Evolutionary conservation across 805 yeast genomes (phyloP).

Genomic region (Teunomyces panamensis): DNA sequence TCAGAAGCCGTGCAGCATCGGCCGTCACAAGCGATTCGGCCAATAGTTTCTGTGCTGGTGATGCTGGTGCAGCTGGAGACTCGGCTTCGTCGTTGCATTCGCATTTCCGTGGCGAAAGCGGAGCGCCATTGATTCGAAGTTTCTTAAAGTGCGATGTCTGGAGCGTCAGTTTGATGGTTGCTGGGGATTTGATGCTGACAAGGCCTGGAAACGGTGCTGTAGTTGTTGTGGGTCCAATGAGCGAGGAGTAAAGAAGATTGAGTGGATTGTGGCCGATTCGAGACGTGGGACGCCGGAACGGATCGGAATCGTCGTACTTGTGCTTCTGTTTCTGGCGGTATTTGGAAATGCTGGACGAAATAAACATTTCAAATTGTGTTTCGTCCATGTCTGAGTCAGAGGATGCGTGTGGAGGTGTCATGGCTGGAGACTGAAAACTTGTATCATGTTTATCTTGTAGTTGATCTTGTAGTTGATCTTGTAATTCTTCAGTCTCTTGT

Average conservation of each 20-base stretch:
- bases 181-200: constrained; percentile 28
- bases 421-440: neutral
- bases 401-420: neutral
- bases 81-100: constrained; percentile 4
- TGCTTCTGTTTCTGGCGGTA: constrained; percentile 27
- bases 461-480: neutral
- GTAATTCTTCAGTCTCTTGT: no score
- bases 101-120: constrained; percentile 8
- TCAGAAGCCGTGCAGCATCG: constrained; percentile 12
- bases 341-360: constrained; percentile 29
- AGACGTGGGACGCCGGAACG: constrained; percentile 5
- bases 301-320: constrained; percentile 8
- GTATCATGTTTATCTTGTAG: neutral
- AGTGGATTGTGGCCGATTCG: constrained; percentile 18
- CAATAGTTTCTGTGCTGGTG: constrained; percentile 9
- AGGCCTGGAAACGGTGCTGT: constrained; percentile 14
- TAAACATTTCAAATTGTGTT: constrained; percentile 31
- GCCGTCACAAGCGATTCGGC: constrained; percentile 9
- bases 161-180: constrained; percentile 36
- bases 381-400: constrained; percentile 8
- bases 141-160: constrained; percentile 41
- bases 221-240: constrained; percentile 8
- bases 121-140: constrained; percentile 38
- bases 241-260: constrained; percentile 24
- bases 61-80: neutral